These are phyloP conservation scores for Lichina pygmaea DNA, from an alignment of 495 filamentous ascomycete genomes.

Conservation along the genomic window DNA sequence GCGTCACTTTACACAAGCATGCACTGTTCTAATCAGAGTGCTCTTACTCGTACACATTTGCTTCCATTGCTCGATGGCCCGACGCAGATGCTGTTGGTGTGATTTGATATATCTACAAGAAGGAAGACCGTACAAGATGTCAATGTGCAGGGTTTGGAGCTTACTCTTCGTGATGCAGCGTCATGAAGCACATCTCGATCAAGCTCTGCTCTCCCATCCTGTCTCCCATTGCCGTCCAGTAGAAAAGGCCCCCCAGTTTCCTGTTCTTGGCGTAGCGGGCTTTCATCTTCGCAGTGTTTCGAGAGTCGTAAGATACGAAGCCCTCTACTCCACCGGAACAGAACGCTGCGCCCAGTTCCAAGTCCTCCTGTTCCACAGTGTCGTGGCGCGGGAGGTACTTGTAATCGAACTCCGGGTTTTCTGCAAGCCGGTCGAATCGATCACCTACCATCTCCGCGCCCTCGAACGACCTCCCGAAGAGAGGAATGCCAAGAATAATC, in stretches of 20 bases:
- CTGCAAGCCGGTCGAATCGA: conserved; percentile 36
- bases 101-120: too few relatives aligned
- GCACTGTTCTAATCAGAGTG: too few relatives aligned
- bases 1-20: too few relatives aligned
- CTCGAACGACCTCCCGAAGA: conserved; percentile 61
- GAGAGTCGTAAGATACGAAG: conserved; percentile 71
- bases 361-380: conserved; percentile 41
- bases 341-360: conserved; percentile 38
- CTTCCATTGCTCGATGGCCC: too few relatives aligned
- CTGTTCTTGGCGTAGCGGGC: conserved; percentile 53
- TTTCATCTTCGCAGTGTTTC: conserved; percentile 61
- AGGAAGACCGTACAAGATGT: too few relatives aligned
- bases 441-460: conserved; percentile 36
- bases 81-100: too few relatives aligned
- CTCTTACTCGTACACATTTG: too few relatives aligned
- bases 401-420: conserved; percentile 69
- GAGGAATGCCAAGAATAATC: conserved; percentile 55
- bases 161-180: conserved; percentile 20
- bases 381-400: conserved; percentile 45
- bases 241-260: conserved; percentile 62
- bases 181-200: conserved; percentile 46
- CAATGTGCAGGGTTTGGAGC: too few relatives aligned
- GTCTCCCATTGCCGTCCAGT: conserved; percentile 77
- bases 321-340: conserved; percentile 63
- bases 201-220: conserved; percentile 38